Evolutionary conservation across 352 stramenopile genomes (phyloP), one percentile per base, ranked within the genome.

Genomic region (Phytophthora podocarpi): DNA sequence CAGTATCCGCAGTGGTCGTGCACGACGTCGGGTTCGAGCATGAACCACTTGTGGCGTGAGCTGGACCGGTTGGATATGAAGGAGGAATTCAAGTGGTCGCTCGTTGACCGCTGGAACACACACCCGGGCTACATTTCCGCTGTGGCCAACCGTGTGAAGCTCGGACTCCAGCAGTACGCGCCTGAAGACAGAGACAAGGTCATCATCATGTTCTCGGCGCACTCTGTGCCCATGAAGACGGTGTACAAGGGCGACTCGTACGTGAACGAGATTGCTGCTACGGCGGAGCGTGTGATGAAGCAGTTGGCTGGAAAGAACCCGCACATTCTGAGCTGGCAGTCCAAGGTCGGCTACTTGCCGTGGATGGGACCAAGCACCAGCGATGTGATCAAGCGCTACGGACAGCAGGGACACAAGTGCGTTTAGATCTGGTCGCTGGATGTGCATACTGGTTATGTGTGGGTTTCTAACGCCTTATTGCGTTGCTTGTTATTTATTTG

Each of bases 311-410:
- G 82, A 27, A 76, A 77, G 42, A 96, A 96, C 55, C 67, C 72
- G 54, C 85, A 98, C 66, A 91, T 96, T 52, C 74, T 98, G 1
- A 97, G 88, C 69, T 99, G 98, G 85, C 97, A 99, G 80, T 98
- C 88, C 45, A 95, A 98, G 59, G 97, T 99, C 12, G 97, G 97
- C 16, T 98, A 97, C 46, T 82, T 99, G 58, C 95, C 98, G 66
- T 99, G 97, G 97, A 93, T 99, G 68, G 82, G 91, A 41, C 97
- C 97, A 5, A 98, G 98, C 77, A 99, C 97, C 10, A 98, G 98
- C 70, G 86, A 96, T 55, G 95, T 97, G 28, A 83, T 99, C 58
- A 85, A 96, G 46, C 84, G 92, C 5, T 85, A 99, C 26, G 97
- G 88, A 31, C 56, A 85, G 40, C 81, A 96, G 37, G 97, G 97